Base-by-base conservation (phyloP, 1,139 yeast species). In the Sugiyamaella grinbergsii region DNA sequence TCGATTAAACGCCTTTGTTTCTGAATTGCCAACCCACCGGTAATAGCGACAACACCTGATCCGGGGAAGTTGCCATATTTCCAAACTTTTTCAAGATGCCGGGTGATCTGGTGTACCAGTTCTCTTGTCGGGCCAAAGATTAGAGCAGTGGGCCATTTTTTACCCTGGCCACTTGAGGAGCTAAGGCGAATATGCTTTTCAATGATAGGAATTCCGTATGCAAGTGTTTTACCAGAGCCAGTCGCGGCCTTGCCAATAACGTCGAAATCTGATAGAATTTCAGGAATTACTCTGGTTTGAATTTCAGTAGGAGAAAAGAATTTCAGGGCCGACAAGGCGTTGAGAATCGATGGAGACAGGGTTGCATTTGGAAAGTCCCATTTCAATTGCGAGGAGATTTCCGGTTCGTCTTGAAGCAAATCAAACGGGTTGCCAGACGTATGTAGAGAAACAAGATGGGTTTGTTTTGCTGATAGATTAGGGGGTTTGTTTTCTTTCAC, bases 171-270 rank as follows among this genome's bases (percentile, higher is more conserved):
- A 2, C 57, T 58, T 22, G 56, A 50, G 18, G 50, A 42, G n/a
- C 43, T 52, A 5, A 48, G 42, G 13, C 47, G 37, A 18, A 68
- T 47, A 52, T 61, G 68, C 49, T 77, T 78, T 63, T 94, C 96
- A 53, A 93, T 69, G 23, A 94, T 84, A n/a, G 98, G 98, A 22
- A 93, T 80, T 45, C 97, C 97, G 66, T 89, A 93, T 0, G 98
- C 98, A 52, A 91, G 74, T 0, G 98, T 93, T 65, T 93, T 93
- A 75, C 99, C 99, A 0, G 96, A 89, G 66, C 99, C 99, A 0
- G 99, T 94, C 6, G 95, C 85, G 8, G 98, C 98, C 64, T 93
- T 94, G 52, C 98, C 99, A 58, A 94, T 81, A 7, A 93, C 80
- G 68, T 93, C 98, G 45, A 76, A 76, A 4, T 93, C 95, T 31